Conservation (phyloP, 2,329 filamentous ascomycete species). For the Cladosporium sphaerospermum region DNA sequence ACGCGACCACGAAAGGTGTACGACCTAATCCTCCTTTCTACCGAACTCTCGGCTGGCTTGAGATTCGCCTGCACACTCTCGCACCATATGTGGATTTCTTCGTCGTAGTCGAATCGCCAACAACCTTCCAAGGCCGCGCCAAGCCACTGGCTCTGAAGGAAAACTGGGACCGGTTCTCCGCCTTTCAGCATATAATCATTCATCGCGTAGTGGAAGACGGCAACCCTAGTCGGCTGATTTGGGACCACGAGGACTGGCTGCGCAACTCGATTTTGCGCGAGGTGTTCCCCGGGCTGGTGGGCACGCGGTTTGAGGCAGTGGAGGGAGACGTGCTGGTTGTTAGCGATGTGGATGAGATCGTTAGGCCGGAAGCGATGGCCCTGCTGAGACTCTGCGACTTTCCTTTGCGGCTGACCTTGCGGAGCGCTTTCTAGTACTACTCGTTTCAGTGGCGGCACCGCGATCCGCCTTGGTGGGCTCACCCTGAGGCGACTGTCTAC, state of each 20-base stretch:
- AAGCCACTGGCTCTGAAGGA: slow-evolving; percentile 6
- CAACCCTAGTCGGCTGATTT: slow-evolving; percentile 3
- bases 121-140: slow-evolving; percentile 8
- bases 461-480: slow-evolving; percentile 48
- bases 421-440: slow-evolving; percentile 13
- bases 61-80: slow-evolving; percentile 56
- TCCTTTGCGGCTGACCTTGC: slow-evolving; percentile 3
- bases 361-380: slow-evolving; percentile 8
- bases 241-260: slow-evolving; percentile 13
- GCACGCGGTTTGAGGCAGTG: slow-evolving; percentile 33
- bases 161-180: slow-evolving; percentile 10
- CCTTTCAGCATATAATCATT: slow-evolving; percentile 11
- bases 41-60: slow-evolving; percentile 61
- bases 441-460: slow-evolving; percentile 15
- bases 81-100: slow-evolving; percentile 31
- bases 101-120: slow-evolving; percentile 12
- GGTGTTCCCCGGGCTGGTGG: slow-evolving; percentile 46
- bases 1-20: slow-evolving; percentile 46
- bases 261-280: slow-evolving; percentile 37
- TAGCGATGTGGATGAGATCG: slow-evolving; percentile 12
- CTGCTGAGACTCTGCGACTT: slow-evolving; percentile 10
- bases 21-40: slow-evolving; percentile 58
- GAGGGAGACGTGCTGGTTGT: slow-evolving; percentile 9
- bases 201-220: slow-evolving; percentile 11
- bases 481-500: slow-evolving; percentile 56